Evolutionary conservation across 768 basidiomycete genomes (phyloP).

Genomic region (Lentinus tigrinus): DNA sequence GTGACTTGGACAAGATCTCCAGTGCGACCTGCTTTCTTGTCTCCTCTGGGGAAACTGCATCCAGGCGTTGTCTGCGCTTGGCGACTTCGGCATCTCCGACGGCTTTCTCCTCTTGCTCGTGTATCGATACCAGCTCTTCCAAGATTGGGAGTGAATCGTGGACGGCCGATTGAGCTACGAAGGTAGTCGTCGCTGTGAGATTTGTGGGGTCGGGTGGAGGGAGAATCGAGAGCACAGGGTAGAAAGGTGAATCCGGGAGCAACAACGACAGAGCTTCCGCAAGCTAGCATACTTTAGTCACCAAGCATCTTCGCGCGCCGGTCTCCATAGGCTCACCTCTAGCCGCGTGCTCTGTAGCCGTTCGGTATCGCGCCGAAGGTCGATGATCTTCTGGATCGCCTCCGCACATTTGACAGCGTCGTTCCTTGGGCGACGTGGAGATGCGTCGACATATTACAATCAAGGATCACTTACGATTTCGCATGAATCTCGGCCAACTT

Average conservation of each 20-base stretch:
- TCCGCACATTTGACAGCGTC: constrained; percentile 83
- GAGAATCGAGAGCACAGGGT: constrained; percentile 58
- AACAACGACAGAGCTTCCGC: constrained; percentile 64
- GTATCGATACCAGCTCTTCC: constrained; percentile 65
- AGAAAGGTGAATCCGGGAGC: constrained; percentile 72
- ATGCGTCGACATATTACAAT: neutral
- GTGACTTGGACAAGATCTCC: constrained; percentile 63
- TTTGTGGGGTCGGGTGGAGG: constrained; percentile 77
- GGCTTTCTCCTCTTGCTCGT: constrained; percentile 63
- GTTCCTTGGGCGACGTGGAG: constrained; percentile 40
- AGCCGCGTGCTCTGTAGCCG: constrained; percentile 38
- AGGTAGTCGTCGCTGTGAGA: constrained; percentile 61
- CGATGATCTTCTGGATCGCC: constrained; percentile 72
- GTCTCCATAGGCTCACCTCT: constrained; percentile 42
- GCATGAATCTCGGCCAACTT: constrained; percentile 58
- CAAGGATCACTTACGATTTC: constrained; percentile 47
- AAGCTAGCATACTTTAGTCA: constrained; percentile 43
- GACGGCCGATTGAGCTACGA: constrained; percentile 57
- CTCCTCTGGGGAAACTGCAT: constrained; percentile 58
- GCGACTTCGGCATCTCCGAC: constrained; percentile 66
- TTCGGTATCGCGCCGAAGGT: constrained; percentile 55
- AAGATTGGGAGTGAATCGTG: constrained; percentile 70
- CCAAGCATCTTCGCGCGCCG: too few relatives aligned
- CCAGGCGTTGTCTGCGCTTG: constrained; percentile 75
- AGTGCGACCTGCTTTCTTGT: constrained; percentile 61